Evolutionary conservation across 345 rosid genomes (phyloP).

Genomic region (Litchi chinensis): DNA sequence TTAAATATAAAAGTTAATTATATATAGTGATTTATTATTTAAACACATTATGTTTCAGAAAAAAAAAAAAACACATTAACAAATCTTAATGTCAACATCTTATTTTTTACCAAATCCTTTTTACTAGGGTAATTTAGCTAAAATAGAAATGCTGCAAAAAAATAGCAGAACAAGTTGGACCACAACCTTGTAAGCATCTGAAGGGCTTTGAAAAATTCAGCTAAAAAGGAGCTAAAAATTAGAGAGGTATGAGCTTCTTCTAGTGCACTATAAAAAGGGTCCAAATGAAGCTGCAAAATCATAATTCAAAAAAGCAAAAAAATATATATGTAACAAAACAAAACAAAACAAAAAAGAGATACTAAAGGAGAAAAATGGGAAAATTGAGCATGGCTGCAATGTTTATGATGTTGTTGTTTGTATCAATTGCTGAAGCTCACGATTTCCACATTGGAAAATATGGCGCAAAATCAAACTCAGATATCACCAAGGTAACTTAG

Average conservation of each 20-base stretch:
- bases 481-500: constrained; percentile 10
- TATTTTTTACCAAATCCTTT: no score
- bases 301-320: neutral
- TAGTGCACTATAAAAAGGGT: neutral
- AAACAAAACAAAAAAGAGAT: no score
- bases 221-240: neutral
- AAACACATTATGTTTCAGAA: no score
- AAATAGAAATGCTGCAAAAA: neutral
- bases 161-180: neutral
- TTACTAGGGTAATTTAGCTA: neutral
- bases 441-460: constrained; percentile 25
- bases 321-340: neutral
- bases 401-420: neutral
- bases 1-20: no score
- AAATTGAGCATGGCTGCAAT: neutral
- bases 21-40: no score
- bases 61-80: no score
- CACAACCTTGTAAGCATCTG: neutral
- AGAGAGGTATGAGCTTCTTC: neutral
- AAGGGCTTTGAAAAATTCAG: neutral
- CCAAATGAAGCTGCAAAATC: neutral
- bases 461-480: constrained; percentile 26
- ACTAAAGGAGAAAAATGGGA: neutral
- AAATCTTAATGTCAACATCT: no score
- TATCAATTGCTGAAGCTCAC: constrained; percentile 1